Evolutionary conservation across 352 stramenopile species (phyloP).

Genomic region (Phytopythium montanum): DNA sequence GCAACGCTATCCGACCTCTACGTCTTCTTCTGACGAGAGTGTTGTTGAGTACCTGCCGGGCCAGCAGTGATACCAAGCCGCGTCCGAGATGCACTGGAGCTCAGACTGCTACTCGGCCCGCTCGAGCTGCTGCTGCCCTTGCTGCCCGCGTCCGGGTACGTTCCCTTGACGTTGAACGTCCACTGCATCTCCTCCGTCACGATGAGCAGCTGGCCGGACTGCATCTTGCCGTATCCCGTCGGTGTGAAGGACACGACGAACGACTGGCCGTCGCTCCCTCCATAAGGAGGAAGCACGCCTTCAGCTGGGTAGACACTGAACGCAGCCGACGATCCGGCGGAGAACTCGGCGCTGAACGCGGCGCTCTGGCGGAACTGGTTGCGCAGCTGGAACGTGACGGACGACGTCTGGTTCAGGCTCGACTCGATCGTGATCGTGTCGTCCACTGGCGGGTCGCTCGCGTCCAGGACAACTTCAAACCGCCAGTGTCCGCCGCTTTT

Average conservation of each 20-base stretch:
- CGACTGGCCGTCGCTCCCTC: slow-evolving; percentile 53
- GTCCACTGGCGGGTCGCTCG: slow-evolving; percentile 76
- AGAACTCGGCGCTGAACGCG: slow-evolving; percentile 87
- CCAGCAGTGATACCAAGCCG: slow-evolving; percentile 27
- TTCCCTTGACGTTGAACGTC: slow-evolving; percentile 90
- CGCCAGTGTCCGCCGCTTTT: slow-evolving; percentile 81
- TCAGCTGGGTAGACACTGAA: slow-evolving; percentile 86
- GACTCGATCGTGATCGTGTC: slow-evolving; percentile 88
- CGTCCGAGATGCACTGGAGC: slow-evolving; percentile 39
- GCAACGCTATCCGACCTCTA: background rate
- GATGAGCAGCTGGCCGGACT: slow-evolving; percentile 85
- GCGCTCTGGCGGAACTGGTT: slow-evolving; percentile 83
- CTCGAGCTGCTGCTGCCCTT: slow-evolving; percentile 29
- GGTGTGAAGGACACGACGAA: slow-evolving; percentile 91
- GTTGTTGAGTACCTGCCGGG: background rate
- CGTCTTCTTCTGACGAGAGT: background rate
- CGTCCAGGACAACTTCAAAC: slow-evolving; percentile 84
- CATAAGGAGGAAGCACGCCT: slow-evolving; percentile 74
- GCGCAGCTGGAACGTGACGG: slow-evolving; percentile 80
- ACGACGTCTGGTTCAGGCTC: slow-evolving; percentile 79
- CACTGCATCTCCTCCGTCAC: slow-evolving; percentile 91
- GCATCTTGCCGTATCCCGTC: slow-evolving; percentile 90
- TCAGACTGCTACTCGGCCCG: slow-evolving; percentile 33
- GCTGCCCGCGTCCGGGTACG: slow-evolving; percentile 61
- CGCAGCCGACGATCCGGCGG: slow-evolving; percentile 75